phyloP scores from a whole-genome alignment of 768 basidiomycete genomes.

The Cystofilobasidium ferigula region DNA sequence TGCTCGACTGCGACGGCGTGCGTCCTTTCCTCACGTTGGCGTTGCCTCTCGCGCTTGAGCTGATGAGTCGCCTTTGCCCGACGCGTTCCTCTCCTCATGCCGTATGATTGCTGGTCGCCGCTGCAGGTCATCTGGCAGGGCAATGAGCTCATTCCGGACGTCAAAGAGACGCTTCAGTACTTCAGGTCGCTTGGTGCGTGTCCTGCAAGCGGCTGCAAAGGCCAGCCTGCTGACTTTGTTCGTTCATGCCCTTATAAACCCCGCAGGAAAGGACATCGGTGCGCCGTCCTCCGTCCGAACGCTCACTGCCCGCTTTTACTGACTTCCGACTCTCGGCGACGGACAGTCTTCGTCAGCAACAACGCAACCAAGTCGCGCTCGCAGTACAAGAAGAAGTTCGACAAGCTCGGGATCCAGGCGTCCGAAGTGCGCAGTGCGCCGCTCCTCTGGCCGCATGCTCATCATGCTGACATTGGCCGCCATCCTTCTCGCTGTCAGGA shows the following conservation, averaged over 20 bases:
- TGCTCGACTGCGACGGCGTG: conserved; percentile 84
- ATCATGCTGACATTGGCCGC: too few species aligned
- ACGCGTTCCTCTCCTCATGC: not conserved
- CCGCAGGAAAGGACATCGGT: conserved; percentile 57
- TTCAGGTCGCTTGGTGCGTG: conserved; percentile 61
- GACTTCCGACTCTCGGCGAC: not conserved
- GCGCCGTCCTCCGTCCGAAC: too few species aligned
- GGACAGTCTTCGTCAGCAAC: conserved; percentile 76
- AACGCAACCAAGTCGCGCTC: conserved; percentile 87
- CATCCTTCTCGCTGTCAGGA: too few species aligned
- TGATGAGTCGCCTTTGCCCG: too few species aligned
- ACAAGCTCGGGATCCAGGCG: conserved; percentile 72
- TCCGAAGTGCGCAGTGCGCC: conserved; percentile 66
- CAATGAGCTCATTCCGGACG: conserved; percentile 65
- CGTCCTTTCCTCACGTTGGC: too few species aligned
- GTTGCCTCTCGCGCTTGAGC: too few species aligned
- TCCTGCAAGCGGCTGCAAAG: too few species aligned
- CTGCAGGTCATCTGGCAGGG: conserved; percentile 73
- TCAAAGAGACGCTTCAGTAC: conserved; percentile 58
- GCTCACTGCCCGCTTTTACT: too few species aligned
- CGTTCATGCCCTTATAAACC: not conserved
- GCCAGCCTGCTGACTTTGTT: too few species aligned
- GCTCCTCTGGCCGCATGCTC: not conserved
- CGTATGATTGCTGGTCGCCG: not conserved
- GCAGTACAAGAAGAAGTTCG: conserved; percentile 82